phyloP scores from a whole-genome alignment of 2,329 filamentous ascomycete genomes.

The Cladosporium cucumerinum region DNA sequence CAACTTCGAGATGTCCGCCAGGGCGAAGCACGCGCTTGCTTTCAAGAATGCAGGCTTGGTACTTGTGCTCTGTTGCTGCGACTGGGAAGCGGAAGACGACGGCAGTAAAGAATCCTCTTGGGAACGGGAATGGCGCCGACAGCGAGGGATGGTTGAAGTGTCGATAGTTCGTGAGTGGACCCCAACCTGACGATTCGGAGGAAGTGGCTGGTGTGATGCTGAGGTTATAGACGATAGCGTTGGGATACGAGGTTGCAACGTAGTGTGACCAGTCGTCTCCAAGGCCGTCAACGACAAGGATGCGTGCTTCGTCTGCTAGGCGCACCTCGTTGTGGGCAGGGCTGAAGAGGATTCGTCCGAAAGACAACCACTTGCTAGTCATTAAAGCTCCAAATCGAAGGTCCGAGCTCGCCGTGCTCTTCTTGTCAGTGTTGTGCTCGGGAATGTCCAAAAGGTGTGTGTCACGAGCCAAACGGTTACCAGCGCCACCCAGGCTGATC shows the following conservation, averaged over 20 bases:
- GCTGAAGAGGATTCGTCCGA: conserved; percentile 79
- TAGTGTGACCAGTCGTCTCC: conserved; percentile 92
- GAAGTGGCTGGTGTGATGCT: neutral
- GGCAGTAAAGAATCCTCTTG: conserved; percentile 69
- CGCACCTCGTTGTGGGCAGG: conserved; percentile 70
- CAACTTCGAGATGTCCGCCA: conserved; percentile 74
- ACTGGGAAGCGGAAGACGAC: conserved; percentile 75
- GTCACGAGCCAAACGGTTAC: conserved; percentile 43
- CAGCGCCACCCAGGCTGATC: conserved; percentile 19
- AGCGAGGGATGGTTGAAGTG: conserved; percentile 68
- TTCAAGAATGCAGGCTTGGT: conserved; percentile 69
- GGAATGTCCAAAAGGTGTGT: conserved; percentile 54
- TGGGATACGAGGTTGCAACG: conserved; percentile 74
- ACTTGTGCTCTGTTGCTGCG: conserved; percentile 64
- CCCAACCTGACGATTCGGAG: conserved; percentile 14
- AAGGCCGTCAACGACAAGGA: conserved; percentile 77
- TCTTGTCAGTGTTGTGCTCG: conserved; percentile 33
- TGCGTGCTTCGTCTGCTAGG: conserved; percentile 56
- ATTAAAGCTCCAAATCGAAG: conserved; percentile 77
- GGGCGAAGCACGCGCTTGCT: conserved; percentile 74
- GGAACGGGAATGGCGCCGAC: conserved; percentile 68
- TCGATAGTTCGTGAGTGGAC: conserved; percentile 60
- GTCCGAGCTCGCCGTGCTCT: conserved; percentile 61
- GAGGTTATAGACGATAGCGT: conserved; percentile 73
- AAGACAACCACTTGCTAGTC: conserved; percentile 83